phyloP scores from a whole-genome alignment of 2,329 filamentous ascomycete species.

The Teratosphaeria pseudoeucalypti region DNA sequence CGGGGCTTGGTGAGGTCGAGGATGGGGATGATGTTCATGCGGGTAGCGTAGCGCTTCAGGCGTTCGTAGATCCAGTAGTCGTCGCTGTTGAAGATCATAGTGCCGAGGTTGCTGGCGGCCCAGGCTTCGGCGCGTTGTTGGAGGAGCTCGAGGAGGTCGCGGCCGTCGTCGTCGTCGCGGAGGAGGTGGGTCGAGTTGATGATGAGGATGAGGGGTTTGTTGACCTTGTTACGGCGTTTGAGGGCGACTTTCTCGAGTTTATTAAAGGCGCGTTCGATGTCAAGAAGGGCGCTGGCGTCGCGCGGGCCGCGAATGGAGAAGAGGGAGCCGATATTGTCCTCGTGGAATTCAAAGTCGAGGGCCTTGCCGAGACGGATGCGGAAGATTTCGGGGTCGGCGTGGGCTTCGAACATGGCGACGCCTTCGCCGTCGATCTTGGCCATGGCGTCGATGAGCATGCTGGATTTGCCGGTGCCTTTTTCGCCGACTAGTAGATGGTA shows the following conservation, averaged over 20 bases:
- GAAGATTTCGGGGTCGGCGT: conserved; percentile 91
- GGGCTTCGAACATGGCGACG: conserved; percentile 91
- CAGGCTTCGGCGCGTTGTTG: conserved; percentile 94
- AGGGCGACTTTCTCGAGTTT: conserved; percentile 95
- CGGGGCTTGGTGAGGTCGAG: conserved; percentile 69
- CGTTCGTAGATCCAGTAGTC: conserved; percentile 98
- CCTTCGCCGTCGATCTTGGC: conserved; percentile 80
- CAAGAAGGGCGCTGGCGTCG: conserved; percentile 81
- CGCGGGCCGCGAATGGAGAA: conserved; percentile 90
- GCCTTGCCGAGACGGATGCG: conserved; percentile 86
- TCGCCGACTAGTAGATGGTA: conserved; percentile 90
- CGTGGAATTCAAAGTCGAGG: conserved; percentile 91
- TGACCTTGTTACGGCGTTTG: conserved; percentile 49
- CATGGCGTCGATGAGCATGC: conserved; percentile 95
- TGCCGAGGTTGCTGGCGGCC: conserved; percentile 85
- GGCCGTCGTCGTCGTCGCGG: conserved; percentile 84
- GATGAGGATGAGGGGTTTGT: conserved; percentile 74
- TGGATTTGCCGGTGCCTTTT: conserved; percentile 93
- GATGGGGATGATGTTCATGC: conserved; percentile 88
- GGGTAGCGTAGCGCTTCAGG: conserved; percentile 79
- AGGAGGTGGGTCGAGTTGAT: conserved; percentile 90
- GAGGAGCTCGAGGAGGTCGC: conserved; percentile 82
- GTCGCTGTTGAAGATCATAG: conserved; percentile 88
- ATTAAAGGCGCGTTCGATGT: conserved; percentile 94
- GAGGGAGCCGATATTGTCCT: conserved; percentile 93